phyloP scores from a whole-genome alignment of 2,329 filamentous ascomycete species.

The Penicillium sp. region DNA sequence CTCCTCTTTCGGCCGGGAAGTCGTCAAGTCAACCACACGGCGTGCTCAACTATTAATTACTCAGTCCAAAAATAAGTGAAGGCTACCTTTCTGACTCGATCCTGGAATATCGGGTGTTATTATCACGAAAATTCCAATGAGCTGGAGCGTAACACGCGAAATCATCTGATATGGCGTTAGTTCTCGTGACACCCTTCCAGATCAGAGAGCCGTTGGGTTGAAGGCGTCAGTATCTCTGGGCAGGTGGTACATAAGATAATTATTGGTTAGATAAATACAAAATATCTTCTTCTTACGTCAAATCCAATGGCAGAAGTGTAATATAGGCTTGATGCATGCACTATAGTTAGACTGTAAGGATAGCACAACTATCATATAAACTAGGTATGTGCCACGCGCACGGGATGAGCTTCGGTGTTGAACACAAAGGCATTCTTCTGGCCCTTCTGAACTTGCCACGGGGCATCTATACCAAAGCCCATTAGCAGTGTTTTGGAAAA shows the following conservation, averaged over 20 bases:
- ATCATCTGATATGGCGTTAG: too few species aligned
- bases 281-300: too few species aligned
- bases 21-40: too few species aligned
- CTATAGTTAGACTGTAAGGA: background rate
- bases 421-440: constrained; percentile 56
- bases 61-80: too few species aligned
- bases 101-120: too few species aligned
- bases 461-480: constrained; percentile 47
- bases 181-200: background rate
- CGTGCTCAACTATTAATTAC: too few species aligned
- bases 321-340: background rate
- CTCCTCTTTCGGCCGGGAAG: too few species aligned
- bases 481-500: constrained; percentile 10
- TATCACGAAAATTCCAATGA: too few species aligned
- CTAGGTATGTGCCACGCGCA: constrained; percentile 19
- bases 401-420: constrained; percentile 64
- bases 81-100: too few species aligned
- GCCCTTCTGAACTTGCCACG: constrained; percentile 54
- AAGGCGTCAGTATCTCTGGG: background rate
- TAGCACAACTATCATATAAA: background rate
- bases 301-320: background rate
- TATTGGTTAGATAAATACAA: too few species aligned
- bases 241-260: background rate
- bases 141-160: too few species aligned
- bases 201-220: background rate